Conservation (phyloP, 768 basidiomycete species). For the Termitomyces sp. region DNA sequence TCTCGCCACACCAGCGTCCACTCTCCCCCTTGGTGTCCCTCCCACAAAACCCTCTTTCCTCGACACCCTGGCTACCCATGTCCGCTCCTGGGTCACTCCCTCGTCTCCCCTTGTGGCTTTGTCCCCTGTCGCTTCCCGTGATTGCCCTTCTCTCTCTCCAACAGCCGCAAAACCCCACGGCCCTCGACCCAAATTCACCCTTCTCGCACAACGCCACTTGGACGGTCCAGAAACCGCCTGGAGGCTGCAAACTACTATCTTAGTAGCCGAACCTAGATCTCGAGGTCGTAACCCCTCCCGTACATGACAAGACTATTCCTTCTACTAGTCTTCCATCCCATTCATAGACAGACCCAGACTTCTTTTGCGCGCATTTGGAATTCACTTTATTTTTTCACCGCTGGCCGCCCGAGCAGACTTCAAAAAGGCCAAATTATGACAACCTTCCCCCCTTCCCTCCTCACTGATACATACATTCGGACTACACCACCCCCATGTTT, state of each 20-base stretch:
- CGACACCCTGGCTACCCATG: slow-evolving; percentile 35
- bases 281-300: slow-evolving; percentile 43
- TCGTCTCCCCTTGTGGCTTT: slow-evolving; percentile 23
- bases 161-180: slow-evolving; percentile 3
- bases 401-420: background rate
- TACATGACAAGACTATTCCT: slow-evolving; percentile 22
- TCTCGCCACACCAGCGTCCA: slow-evolving; percentile 47
- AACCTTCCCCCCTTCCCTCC: background rate
- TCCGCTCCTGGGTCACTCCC: slow-evolving; percentile 43
- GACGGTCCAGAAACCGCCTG: background rate
- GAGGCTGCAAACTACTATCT: background rate
- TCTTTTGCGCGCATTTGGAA: slow-evolving; percentile 5
- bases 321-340: slow-evolving; percentile 1
- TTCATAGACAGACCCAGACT: slow-evolving; percentile 9
- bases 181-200: background rate
- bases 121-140: slow-evolving; percentile 19
- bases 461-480: slow-evolving; percentile 1
- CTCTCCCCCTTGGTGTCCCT: slow-evolving; percentile 32
- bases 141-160: slow-evolving; percentile 7
- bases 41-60: slow-evolving; percentile 26
- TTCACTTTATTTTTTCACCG: background rate
- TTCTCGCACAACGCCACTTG: slow-evolving; percentile 17
- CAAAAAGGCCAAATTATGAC: slow-evolving; percentile 13
- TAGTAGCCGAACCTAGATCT: slow-evolving; percentile 20
- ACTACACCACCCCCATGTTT: slow-evolving; percentile 7